phyloP scores from a whole-genome alignment of 2,329 filamentous ascomycete genomes.

The Cladophialophora yegresii region DNA sequence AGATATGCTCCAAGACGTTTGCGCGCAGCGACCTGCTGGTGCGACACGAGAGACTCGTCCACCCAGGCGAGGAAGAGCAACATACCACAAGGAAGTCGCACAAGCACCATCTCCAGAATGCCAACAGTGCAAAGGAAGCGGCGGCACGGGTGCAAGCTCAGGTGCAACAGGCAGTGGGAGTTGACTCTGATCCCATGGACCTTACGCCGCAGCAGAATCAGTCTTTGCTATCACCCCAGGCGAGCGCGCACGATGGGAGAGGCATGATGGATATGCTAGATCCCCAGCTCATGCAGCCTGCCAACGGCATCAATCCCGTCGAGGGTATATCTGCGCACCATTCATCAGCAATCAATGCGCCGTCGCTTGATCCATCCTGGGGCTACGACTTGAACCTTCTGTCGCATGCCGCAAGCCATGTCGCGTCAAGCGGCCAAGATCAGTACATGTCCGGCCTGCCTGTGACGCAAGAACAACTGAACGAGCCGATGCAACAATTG shows the following conservation, averaged over 20 bases:
- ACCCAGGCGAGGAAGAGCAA: constrained; percentile 46
- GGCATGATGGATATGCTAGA: constrained; percentile 51
- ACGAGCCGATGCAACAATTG: constrained; percentile 34
- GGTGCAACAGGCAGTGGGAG: constrained; percentile 16
- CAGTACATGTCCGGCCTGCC: constrained; percentile 34
- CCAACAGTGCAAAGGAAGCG: constrained; percentile 26
- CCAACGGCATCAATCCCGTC: constrained; percentile 41
- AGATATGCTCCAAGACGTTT: constrained; percentile 53
- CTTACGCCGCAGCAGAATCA: constrained; percentile 33
- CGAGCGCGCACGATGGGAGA: constrained; percentile 44
- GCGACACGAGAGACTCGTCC: constrained; percentile 53
- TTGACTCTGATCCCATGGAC: constrained; percentile 35
- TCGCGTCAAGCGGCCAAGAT: constrained; percentile 49
- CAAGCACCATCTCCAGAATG: constrained; percentile 33
- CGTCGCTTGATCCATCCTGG: constrained; percentile 54
- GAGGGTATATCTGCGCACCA: constrained; percentile 41
- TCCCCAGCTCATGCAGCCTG: constrained; percentile 46
- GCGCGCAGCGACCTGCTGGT: constrained; percentile 53
- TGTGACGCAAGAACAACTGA: constrained; percentile 35
- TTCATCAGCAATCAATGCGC: constrained; percentile 46
- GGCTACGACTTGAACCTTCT: constrained; percentile 54
- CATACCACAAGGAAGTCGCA: constrained; percentile 36
- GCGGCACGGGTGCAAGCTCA: constrained; percentile 16
- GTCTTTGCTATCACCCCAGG: constrained; percentile 43
- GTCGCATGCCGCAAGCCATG: constrained; percentile 53